A percentile compares a stretch with the other conserved stretches of the same genome.
These are phyloP conservation scores for Syzygium grande DNA, from an alignment of 345 rosid genomes.

Conservation along the genomic window DNA sequence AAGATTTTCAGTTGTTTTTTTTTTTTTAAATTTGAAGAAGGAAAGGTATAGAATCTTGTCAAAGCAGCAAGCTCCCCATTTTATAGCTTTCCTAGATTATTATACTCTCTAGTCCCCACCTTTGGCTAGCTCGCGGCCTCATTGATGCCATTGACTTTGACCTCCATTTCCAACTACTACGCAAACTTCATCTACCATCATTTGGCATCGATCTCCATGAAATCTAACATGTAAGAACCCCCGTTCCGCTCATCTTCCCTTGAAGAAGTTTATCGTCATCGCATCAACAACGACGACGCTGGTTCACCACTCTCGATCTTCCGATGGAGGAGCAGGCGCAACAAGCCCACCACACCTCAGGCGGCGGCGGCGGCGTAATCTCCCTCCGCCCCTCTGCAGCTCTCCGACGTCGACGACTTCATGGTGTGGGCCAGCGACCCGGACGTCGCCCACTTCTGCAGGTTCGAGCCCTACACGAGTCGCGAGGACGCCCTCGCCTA, in stretches of 20 bases:
- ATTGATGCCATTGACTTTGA: not conserved
- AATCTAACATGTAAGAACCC: too few relatives aligned
- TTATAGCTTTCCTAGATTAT: not conserved
- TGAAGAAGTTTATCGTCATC: not conserved
- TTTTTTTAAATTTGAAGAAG: not conserved
- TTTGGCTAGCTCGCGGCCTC: not conserved
- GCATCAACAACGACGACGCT: not conserved
- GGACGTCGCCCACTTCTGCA: slow-evolving; percentile 39
- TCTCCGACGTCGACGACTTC: slow-evolving; percentile 46
- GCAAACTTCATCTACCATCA: not conserved
- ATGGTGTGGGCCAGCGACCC: slow-evolving; percentile 61
- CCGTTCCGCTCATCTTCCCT: too few relatives aligned
- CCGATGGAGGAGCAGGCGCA: not conserved
- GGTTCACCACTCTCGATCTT: not conserved
- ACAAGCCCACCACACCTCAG: fast-evolving
- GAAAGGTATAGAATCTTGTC: not conserved
- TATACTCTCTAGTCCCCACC: not conserved
- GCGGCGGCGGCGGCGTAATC: not conserved
- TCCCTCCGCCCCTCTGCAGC: slow-evolving; percentile 32
- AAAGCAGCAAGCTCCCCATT: not conserved
- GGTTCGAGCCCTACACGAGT: slow-evolving; percentile 42
- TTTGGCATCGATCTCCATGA: not conserved
- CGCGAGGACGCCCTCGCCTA: slow-evolving; percentile 33
- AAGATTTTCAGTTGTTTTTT: not conserved
- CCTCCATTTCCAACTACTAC: not conserved